Base-by-base conservation (phyloP, 352 stramenopile genomes). In the Pythium folliculosum region DNA sequence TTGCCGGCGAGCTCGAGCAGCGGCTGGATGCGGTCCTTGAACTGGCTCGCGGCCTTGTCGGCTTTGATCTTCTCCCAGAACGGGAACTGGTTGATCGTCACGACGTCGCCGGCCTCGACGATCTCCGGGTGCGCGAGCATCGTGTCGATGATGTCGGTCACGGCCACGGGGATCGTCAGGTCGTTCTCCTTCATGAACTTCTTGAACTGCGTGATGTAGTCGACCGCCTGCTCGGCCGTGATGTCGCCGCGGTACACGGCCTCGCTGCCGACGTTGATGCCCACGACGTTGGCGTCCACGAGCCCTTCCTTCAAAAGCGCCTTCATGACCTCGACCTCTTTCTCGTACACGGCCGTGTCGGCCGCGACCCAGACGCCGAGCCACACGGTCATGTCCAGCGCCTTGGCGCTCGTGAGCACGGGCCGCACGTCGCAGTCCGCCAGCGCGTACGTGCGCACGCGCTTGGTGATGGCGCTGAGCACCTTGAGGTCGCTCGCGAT, bases 71-170 rank as follows among this genome's bases (percentile, higher is more conserved):
- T 80, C 58, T 94, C 85, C 87, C 87, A 95, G 79, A 85, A 95
- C 25, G 87, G 87, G 70, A 95, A 95, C 77, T 89, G 77, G 78
- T 95, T 95, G 63, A 86, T 81, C 10, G 83, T 91, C 58, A 95
- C 82, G 32, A 95, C 84, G 61, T 95, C 85, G 16, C 82, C 77
- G 5, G 84, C 86, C 54, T 76, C 76, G 54, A 95, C 63, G 56
- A 95, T 89, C 59, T 88, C 69, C n/a, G 85, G 84, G 73, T 95
- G 89, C 74, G 78, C 23, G 21, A 90, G 65, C 65, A 95, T 82
- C 58, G 81, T 83, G 63, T 94, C 87, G 65, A 90, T 70, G 66
- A 94, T 93, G 71, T 95, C 87, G 7, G 87, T 93, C 62, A 93
- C 90, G 30, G 84, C 84, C 23, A 95, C 76, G 0, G 80, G 80